Evolutionary conservation across 2,329 filamentous ascomycete species (phyloP).

Genomic region (Thielaviopsis euricoi): DNA sequence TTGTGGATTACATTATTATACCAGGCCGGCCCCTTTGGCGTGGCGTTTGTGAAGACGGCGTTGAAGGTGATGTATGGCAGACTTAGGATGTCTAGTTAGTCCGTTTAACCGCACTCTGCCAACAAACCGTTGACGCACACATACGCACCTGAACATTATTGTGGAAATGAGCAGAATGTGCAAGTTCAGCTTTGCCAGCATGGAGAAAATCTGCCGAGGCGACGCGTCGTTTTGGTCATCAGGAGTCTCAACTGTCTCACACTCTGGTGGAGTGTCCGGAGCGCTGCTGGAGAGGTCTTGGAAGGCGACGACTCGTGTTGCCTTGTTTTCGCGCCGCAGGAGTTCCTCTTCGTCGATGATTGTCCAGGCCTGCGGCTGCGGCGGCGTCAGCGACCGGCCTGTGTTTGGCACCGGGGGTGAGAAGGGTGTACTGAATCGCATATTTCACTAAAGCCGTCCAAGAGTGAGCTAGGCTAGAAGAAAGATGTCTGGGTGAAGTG

Average conservation of each 20-base stretch:
- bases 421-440: neutral
- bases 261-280: neutral
- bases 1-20: neutral
- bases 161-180: neutral
- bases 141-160: neutral
- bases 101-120: no score
- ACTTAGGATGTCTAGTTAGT: neutral
- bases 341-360: neutral
- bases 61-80: neutral
- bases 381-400: neutral
- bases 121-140: neutral
- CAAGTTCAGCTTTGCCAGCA: neutral
- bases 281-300: neutral
- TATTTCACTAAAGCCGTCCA: neutral
- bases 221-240: neutral
- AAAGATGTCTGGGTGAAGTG: neutral
- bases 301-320: neutral
- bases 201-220: neutral
- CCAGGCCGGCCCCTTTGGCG: neutral
- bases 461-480: neutral
- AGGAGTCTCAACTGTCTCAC: neutral
- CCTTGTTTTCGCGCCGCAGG: neutral
- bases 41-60: neutral
- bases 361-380: neutral
- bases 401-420: neutral